Base-by-base conservation (phyloP, 345 rosid species). In the Trapa incisa region DNA sequence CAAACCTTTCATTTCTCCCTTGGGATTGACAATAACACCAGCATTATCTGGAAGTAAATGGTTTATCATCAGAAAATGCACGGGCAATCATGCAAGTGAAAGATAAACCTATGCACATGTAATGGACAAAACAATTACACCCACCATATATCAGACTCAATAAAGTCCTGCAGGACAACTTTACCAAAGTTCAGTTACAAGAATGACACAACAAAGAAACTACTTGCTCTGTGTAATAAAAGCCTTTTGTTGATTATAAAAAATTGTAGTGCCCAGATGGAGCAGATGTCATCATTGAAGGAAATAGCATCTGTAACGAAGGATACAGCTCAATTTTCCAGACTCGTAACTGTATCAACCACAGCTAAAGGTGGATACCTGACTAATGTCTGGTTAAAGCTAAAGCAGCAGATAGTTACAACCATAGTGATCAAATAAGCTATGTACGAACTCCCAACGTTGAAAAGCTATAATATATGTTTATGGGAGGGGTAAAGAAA, bases 1-100 rank as follows among this genome's bases (percentile, higher is more conserved):
- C 12, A 1, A 50, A 87, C 94, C 94, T 82, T 88, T 88, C 94
- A 88, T 88, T 76, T 88, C 95, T 65, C 95, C 95, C 71, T 88
- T 88, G 1, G 91, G 95, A 73, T 88, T 88, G 60, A 88, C 89
- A 71, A 86, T 84, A 52, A 86, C 89, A 52, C 91, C 89, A 67
- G 91, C 94, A 72, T 88, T 88, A 67, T 88, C 94, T 87, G 76
- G 75, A 85, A 68, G 0, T 0, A 8, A 43, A 6, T 32, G 8
- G 69, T n/a, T 16, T 50, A 12, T 6, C 53, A 39, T 64, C 29
- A 22, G 29, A 22, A 22, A 22, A 22, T 22, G 12, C 35, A 1
- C 4, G 32, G 48, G 48, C 7, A 5, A 58, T 33, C 63, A 2
- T 9, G 63, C 63, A 58, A 8, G 38, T 15, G 7, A 32, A 13